Percentiles rank a stretch among this genome's conserved stretches.
phyloP scores from a whole-genome alignment of 352 stramenopile species.

The Globisporangium cylindrosporum region DNA sequence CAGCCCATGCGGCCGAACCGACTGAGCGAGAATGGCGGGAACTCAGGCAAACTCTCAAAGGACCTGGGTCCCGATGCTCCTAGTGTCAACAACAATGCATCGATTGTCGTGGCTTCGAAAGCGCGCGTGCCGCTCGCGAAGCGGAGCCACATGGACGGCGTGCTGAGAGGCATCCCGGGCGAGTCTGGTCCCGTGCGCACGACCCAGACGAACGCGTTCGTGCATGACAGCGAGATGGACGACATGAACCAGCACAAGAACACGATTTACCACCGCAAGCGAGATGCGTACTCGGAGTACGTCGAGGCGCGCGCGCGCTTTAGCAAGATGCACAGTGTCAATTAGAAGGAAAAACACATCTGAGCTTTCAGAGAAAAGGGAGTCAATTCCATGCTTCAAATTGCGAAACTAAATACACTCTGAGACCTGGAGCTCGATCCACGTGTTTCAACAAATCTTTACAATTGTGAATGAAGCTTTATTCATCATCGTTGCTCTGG shows the following conservation, averaged over 20 bases:
- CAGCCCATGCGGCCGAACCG: conserved; percentile 46
- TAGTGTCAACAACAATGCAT: conserved; percentile 15
- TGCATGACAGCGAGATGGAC: conserved; percentile 74
- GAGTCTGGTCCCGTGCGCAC: conserved; percentile 27
- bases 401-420: neutral
- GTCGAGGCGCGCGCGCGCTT: conserved; percentile 84
- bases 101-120: conserved; percentile 17
- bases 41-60: conserved; percentile 11
- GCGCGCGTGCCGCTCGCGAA: conserved; percentile 60
- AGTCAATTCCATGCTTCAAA: neutral
- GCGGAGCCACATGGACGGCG: conserved; percentile 75
- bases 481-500: neutral
- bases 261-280: conserved; percentile 72
- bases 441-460: neutral
- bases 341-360: conserved; percentile 23
- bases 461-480: neutral
- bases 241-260: conserved; percentile 76
- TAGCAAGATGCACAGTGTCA: conserved; percentile 89
- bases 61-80: neutral
- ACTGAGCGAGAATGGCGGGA: conserved; percentile 40
- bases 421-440: neutral
- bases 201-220: conserved; percentile 52
- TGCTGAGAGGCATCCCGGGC: conserved; percentile 57
- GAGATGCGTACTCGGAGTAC: conserved; percentile 85
- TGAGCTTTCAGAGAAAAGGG: neutral